Conservation (phyloP, 768 basidiomycete species). For the Mycena rebaudengoi region DNA sequence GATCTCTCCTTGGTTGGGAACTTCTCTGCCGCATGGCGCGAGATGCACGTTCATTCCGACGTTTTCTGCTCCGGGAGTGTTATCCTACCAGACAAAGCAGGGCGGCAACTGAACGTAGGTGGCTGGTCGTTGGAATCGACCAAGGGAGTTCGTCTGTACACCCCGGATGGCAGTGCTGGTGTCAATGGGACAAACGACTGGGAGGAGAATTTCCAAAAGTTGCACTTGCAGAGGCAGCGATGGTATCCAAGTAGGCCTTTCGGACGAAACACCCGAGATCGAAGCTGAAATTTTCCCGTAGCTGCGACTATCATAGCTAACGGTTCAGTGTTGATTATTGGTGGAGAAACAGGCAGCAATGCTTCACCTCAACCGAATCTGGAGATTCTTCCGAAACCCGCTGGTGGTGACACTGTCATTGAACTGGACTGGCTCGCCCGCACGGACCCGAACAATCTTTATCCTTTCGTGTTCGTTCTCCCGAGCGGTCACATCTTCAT, state of each 20-base stretch:
- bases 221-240: slow-evolving; percentile 58
- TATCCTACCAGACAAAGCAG: slow-evolving; percentile 79
- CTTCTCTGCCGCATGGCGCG: slow-evolving; percentile 68
- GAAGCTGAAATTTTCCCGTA: slow-evolving; percentile 54
- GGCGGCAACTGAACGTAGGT: slow-evolving; percentile 69
- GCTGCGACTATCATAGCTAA: slow-evolving; percentile 74
- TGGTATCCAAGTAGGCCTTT: slow-evolving; percentile 43
- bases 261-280: neutral
- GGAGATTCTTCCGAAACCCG: slow-evolving; percentile 74
- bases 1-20: slow-evolving; percentile 65
- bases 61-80: slow-evolving; percentile 83
- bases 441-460: slow-evolving; percentile 83
- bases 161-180: slow-evolving; percentile 72
- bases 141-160: slow-evolving; percentile 76
- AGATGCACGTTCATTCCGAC: slow-evolving; percentile 79
- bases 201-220: slow-evolving; percentile 71
- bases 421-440: slow-evolving; percentile 72
- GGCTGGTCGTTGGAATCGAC: slow-evolving; percentile 80
- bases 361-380: slow-evolving; percentile 71
- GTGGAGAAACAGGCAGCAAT: slow-evolving; percentile 80
- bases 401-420: slow-evolving; percentile 67
- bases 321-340: slow-evolving; percentile 62
- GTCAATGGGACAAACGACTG: slow-evolving; percentile 81
- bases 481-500: slow-evolving; percentile 77
- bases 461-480: slow-evolving; percentile 78